A percentile compares a stretch with the other conserved stretches of the same genome.
Conservation (phyloP, 306 rosid species). For the Vigna angularis region DNA sequence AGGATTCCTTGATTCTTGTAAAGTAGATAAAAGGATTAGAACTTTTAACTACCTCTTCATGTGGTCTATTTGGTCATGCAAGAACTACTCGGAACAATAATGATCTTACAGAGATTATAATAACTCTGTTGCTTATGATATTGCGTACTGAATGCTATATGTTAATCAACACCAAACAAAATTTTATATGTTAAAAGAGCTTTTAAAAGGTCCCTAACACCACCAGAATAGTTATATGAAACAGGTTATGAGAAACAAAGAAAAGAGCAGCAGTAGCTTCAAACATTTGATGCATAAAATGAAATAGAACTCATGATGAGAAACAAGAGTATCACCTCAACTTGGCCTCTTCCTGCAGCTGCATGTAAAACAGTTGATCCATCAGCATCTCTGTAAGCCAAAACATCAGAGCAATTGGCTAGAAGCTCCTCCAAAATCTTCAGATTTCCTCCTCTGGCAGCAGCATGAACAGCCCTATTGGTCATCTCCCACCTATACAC, state of each 20-base stretch:
- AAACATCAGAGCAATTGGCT: constrained; percentile 67
- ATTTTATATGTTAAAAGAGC: not conserved
- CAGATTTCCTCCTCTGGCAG: constrained; percentile 92
- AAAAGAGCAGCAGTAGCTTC: not conserved
- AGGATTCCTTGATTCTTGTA: not conserved
- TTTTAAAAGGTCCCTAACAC: not conserved
- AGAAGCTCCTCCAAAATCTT: constrained; percentile 78
- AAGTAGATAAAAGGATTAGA: not conserved
- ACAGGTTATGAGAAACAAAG: constrained; percentile 10
- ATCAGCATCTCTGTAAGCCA: constrained; percentile 81
- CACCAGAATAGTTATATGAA: not conserved
- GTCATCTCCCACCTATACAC: constrained; percentile 88
- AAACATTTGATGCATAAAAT: constrained; percentile 5
- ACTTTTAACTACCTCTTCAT: not conserved
- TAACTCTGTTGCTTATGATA: constrained; percentile 18
- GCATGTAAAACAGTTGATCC: constrained; percentile 91
- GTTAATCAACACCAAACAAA: constrained; percentile 14
- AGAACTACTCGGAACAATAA: not conserved
- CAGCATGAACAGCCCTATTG: constrained; percentile 91
- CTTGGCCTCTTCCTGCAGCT: constrained; percentile 93
- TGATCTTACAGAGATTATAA: not conserved
- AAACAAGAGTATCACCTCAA: constrained; percentile 67
- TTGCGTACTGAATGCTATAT: not conserved
- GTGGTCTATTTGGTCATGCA: not conserved
- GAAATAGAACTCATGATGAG: not conserved